Percentiles rank a stretch among this genome's conserved stretches.
Conservation (phyloP, 352 stramenopile species). For the Peronosclerospora sorghi region DNA sequence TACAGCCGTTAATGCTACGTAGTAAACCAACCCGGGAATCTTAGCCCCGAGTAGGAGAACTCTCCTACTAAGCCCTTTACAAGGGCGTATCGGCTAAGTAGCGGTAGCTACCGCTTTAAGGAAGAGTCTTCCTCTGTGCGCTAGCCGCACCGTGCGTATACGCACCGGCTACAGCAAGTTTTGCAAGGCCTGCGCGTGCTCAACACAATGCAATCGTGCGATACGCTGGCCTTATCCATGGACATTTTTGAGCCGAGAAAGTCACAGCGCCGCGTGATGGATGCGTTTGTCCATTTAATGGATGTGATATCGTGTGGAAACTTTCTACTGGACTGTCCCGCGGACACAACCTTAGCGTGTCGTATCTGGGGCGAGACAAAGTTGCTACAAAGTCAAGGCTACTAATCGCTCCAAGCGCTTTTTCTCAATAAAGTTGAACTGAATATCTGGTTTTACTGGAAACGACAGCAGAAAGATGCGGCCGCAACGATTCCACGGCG, state of each 20-base stretch:
- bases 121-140: too few relatives aligned
- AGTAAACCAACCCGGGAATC: too few relatives aligned
- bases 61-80: too few relatives aligned
- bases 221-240: slow-evolving; percentile 46
- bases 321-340: slow-evolving; percentile 37
- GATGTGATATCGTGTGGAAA: slow-evolving; percentile 37
- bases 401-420: slow-evolving; percentile 52
- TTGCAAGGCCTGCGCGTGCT: slow-evolving; percentile 31
- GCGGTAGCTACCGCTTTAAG: too few relatives aligned
- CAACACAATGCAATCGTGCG: slow-evolving; percentile 60
- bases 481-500: slow-evolving; percentile 26
- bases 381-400: slow-evolving; percentile 54
- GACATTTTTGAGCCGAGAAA: slow-evolving; percentile 21
- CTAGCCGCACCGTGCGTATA: too few relatives aligned
- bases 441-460: slow-evolving; percentile 54
- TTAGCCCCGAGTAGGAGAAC: too few relatives aligned
- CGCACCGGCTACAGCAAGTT: too few relatives aligned
- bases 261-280: too few relatives aligned
- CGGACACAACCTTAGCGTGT: slow-evolving; percentile 21
- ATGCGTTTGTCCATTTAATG: slow-evolving; percentile 32
- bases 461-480: slow-evolving; percentile 19
- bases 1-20: too few relatives aligned
- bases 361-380: slow-evolving; percentile 40
- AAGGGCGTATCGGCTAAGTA: too few relatives aligned
- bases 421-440: slow-evolving; percentile 73